These are phyloP conservation scores for Rhynchospora tenuis DNA, from an alignment of 176 grass and related monocot genomes.

Conservation along the genomic window DNA sequence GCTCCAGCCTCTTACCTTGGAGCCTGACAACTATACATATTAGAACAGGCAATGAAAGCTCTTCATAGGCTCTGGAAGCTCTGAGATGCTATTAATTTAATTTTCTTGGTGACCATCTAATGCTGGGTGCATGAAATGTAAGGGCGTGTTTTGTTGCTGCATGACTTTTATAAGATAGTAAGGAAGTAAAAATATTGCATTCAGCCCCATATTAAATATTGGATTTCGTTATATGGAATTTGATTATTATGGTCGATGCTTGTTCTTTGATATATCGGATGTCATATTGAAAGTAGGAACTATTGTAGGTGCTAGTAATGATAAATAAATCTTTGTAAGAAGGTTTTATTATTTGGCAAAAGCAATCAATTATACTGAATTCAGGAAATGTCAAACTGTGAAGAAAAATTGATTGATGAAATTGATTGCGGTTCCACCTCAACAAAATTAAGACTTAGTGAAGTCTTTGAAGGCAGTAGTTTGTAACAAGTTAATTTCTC, in stretches of 20 bases:
- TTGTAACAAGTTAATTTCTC: not conserved
- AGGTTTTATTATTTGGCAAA: not conserved
- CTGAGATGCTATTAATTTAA: not conserved
- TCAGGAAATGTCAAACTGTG: not conserved
- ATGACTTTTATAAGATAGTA: not conserved
- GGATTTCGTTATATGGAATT: conserved; percentile 7
- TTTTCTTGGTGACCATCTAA: not conserved
- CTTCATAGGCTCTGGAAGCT: not conserved
- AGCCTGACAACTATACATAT: not conserved
- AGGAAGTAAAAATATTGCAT: not conserved
- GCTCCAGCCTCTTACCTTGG: not conserved
- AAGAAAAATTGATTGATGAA: not conserved
- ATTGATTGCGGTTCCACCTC: not conserved
- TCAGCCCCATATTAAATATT: not conserved
- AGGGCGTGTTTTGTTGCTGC: not conserved
- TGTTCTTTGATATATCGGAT: not conserved
- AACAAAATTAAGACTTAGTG: not conserved
- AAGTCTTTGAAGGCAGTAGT: not conserved
- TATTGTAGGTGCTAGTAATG: not conserved
- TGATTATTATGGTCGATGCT: not conserved
- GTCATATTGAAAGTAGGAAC: not conserved
- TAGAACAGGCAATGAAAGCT: not conserved
- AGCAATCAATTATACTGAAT: not conserved
- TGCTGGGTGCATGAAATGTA: not conserved
- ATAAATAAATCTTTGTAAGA: not conserved